Base-by-base conservation (phyloP, 371 early-diverging fungal species). In the Syncephalis plumigaleata region DNA sequence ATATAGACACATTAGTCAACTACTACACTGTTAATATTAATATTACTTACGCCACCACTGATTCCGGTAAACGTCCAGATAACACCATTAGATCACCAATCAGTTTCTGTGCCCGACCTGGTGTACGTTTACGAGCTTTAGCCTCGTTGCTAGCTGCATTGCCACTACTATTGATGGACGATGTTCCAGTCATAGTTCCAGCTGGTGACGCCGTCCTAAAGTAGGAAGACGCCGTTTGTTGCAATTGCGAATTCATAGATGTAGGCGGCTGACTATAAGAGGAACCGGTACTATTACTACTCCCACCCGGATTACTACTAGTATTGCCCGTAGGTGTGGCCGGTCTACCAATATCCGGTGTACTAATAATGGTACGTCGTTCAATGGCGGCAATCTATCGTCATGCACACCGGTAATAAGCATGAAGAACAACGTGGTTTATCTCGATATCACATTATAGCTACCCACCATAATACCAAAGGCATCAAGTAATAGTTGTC, bases 71-170 rank as follows among this genome's bases (percentile, higher is more conserved):
- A 38, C 79, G 58, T 20, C 89, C 89, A 20, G 84, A 77, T 58
- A 89, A 57, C 39, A 89, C 48, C 55, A 75, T 82, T 42, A 87
- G 58, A 58, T 89, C 89, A 1, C 74, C 84, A 18, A 84, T 55
- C 17, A 89, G 52, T 50, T 89, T 89, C 49, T 75, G 72, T 20
- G 77, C 75, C 27, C 89, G 56, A 1, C 77, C 81, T 15, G 81
- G 81, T 3, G 87, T 80, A 26, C 86, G 51, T 54, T 68, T 74
- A 49, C 70, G 58, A 25, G 54, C 44, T 21, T 53, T 54, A 39
- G 50, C 60, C n/a, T 64, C 64, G 16, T 47, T 16, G 16, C 46
- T 16, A 13, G 45, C 16, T 25, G 39, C 26, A 45, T 31, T 31
- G 31, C 31, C 11, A 31, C 11, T 31, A 31, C 11, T 31, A 31